Conservation (phyloP, 2,329 filamentous ascomycete species). For the Colletotrichum sp. region DNA sequence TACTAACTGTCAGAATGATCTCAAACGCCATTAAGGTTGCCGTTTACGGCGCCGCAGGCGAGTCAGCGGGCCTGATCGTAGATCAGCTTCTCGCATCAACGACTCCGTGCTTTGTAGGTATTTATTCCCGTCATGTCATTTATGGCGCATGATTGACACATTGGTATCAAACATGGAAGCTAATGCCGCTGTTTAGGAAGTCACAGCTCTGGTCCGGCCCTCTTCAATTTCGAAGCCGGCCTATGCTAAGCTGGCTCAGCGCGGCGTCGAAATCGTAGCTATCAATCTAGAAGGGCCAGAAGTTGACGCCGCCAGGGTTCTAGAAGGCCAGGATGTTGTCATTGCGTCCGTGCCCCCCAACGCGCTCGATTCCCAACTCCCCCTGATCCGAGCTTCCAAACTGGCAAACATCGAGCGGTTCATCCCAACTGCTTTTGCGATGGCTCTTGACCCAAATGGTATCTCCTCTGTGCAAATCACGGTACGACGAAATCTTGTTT, state of each 20-base stretch:
- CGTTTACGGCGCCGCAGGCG: neutral
- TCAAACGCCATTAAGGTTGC: neutral
- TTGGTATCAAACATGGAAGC: fast-evolving
- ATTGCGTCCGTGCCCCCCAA: neutral
- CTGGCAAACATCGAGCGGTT: neutral
- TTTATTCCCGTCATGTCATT: fast-evolving
- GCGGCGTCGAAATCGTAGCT: neutral
- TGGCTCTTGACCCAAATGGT: neutral
- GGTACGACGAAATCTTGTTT: neutral
- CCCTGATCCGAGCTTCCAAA: neutral
- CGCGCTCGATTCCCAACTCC: neutral
- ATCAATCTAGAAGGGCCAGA: neutral
- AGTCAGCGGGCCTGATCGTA: neutral
- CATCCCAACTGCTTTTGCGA: neutral
- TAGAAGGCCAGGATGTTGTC: neutral
- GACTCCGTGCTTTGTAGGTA: neutral
- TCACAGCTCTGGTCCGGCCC: neutral
- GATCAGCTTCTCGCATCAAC: neutral
- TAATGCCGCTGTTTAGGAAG: neutral
- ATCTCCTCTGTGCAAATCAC: neutral
- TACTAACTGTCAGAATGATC: neutral
- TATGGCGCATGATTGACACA: fast-evolving
- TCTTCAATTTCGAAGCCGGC: neutral
- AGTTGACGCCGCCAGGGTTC: neutral
- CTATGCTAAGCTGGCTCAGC: neutral